Percentiles rank a stretch among this genome's conserved stretches.
These are phyloP conservation scores for Parachaetomium inaequale DNA, from an alignment of 495 filamentous ascomycete species.

Conservation along the genomic window DNA sequence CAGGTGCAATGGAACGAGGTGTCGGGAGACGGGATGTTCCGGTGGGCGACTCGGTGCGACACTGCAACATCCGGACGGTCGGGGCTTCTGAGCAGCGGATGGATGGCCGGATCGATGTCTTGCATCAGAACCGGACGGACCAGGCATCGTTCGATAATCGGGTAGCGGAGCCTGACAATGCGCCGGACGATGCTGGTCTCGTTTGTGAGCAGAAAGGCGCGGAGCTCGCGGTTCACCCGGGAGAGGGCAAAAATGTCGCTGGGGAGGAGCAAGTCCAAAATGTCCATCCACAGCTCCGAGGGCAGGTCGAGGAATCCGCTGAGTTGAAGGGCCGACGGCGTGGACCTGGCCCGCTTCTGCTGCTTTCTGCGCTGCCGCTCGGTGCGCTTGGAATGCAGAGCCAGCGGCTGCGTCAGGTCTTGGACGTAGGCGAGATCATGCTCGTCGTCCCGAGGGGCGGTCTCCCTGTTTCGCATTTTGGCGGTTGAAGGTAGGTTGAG, in stretches of 20 bases:
- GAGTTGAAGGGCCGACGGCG: background rate
- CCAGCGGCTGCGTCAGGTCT: conserved; percentile 31
- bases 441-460: background rate
- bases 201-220: conserved; percentile 39
- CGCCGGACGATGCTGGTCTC: conserved; percentile 37
- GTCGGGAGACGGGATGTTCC: conserved; percentile 46
- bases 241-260: conserved; percentile 45
- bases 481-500: background rate
- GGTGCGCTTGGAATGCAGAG: conserved; percentile 48
- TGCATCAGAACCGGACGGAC: conserved; percentile 42
- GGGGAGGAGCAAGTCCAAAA: conserved; percentile 43
- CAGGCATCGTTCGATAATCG: conserved; percentile 47
- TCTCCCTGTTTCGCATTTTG: background rate
- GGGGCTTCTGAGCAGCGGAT: conserved; percentile 31
- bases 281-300: conserved; percentile 46
- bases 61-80: conserved; percentile 35
- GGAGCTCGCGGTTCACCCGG: conserved; percentile 36
- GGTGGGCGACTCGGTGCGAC: conserved; percentile 45
- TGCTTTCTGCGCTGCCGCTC: conserved; percentile 44
- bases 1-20: conserved; percentile 46
- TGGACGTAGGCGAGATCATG: background rate
- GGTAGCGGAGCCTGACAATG: conserved; percentile 44
- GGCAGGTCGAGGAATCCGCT: conserved; percentile 42
- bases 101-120: conserved; percentile 37
- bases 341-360: conserved; percentile 31